Percentiles rank a stretch among this genome's conserved stretches.
Evolutionary conservation across 768 basidiomycete genomes (phyloP).

Genomic region (Pisolithus marmoratus): DNA sequence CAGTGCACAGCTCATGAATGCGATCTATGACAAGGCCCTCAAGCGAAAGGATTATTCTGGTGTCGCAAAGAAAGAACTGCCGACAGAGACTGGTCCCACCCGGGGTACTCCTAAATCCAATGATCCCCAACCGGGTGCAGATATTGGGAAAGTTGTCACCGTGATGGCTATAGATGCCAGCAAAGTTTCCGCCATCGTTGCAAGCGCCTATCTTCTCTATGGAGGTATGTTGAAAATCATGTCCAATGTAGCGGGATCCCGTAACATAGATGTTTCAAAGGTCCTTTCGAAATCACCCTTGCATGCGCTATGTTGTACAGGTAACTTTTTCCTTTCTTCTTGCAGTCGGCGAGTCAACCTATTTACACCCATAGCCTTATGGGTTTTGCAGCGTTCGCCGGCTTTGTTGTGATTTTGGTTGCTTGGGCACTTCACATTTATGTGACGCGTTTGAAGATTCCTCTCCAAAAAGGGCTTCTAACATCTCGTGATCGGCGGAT

Average conservation of each 20-base stretch:
- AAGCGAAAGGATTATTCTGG: constrained; percentile 83
- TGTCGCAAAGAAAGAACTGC: constrained; percentile 49
- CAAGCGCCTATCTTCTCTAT: constrained; percentile 61
- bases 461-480: constrained; percentile 29
- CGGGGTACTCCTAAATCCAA: constrained; percentile 16
- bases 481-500: constrained; percentile 39
- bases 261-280: constrained; percentile 21
- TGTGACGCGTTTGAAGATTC: constrained; percentile 33
- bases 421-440: constrained; percentile 37
- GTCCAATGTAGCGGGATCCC: neutral
- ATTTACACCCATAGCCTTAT: constrained; percentile 28
- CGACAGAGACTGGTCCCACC: constrained; percentile 18
- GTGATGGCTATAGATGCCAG: constrained; percentile 81
- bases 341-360: neutral
- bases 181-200: constrained; percentile 47
- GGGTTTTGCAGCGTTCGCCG: constrained; percentile 42
- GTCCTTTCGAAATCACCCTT: constrained; percentile 69
- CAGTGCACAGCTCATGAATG: constrained; percentile 74
- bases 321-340: neutral
- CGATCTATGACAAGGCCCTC: constrained; percentile 85
- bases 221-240: constrained; percentile 34
- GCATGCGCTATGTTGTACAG: constrained; percentile 31
- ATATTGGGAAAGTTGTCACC: constrained; percentile 86
- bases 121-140: constrained; percentile 71
- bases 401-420: constrained; percentile 35